A percentile compares a stretch with the other conserved stretches of the same genome.
These are phyloP conservation scores for Phlegmacium glaucopus DNA, from an alignment of 768 basidiomycete species.

Conservation along the genomic window DNA sequence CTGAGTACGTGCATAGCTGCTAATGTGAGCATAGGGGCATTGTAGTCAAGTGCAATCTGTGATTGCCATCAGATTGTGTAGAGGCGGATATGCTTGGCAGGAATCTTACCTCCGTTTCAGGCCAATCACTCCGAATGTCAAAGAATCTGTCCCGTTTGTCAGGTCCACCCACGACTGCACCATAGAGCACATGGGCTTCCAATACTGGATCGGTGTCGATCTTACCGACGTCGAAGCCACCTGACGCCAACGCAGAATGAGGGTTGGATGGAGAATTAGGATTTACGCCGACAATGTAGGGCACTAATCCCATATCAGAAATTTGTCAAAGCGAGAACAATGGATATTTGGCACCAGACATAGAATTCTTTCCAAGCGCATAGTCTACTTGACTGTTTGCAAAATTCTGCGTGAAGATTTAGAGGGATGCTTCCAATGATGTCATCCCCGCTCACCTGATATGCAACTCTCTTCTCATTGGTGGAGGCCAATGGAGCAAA, in stretches of 20 bases:
- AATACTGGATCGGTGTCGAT: constrained; percentile 71
- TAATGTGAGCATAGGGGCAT: constrained; percentile 85
- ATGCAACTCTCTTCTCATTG: constrained; percentile 50
- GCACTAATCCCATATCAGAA: constrained; percentile 36
- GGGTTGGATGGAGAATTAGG: constrained; percentile 91
- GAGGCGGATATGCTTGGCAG: background rate
- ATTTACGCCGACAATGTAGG: constrained; percentile 86
- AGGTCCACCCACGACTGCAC: constrained; percentile 88
- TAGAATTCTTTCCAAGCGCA: constrained; percentile 83
- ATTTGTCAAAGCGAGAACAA: background rate
- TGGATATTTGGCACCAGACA: constrained; percentile 56
- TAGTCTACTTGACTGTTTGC: constrained; percentile 80
- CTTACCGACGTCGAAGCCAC: constrained; percentile 64
- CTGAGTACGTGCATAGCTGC: constrained; percentile 75
- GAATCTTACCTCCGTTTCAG: constrained; percentile 67
- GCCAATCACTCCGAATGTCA: constrained; percentile 88
- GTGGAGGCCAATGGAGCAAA: constrained; percentile 75
- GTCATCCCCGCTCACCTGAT: constrained; percentile 44
- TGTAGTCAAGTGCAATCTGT: constrained; percentile 83
- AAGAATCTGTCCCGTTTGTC: constrained; percentile 71
- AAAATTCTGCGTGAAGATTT: constrained; percentile 45
- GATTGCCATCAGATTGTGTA: background rate
- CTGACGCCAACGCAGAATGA: constrained; percentile 86
- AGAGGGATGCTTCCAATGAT: background rate
- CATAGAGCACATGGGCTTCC: constrained; percentile 79